A percentile compares a stretch with the other conserved stretches of the same genome.
phyloP scores from a whole-genome alignment of 345 rosid species.

The Syzygium oleosum region DNA sequence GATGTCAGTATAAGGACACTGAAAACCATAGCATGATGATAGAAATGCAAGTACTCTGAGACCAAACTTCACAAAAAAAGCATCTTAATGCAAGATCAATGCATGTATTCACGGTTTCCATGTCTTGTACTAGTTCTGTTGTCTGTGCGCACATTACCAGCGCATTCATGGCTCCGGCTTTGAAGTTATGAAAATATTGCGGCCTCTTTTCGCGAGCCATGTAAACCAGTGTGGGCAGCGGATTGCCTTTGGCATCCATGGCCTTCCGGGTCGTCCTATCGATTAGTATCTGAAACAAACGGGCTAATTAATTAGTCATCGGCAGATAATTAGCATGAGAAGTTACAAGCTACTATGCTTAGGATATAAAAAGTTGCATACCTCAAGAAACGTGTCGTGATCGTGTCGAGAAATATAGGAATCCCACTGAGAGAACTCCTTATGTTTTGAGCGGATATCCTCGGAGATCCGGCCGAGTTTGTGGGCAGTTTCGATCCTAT shows the following conservation, averaged over 20 bases:
- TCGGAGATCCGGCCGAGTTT: conserved; percentile 24
- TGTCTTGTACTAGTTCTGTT: neutral
- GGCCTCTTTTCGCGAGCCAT: conserved; percentile 75
- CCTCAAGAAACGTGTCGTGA: conserved; percentile 58
- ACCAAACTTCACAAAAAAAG: neutral
- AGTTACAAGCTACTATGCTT: neutral
- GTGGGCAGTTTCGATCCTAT: conserved; percentile 19
- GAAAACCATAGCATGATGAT: neutral
- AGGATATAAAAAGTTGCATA: conserved; percentile 3
- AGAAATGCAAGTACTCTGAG: neutral
- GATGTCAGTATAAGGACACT: neutral
- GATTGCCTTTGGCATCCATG: conserved; percentile 15
- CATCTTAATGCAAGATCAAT: neutral
- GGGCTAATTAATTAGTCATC: neutral
- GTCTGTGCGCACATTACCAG: conserved; percentile 25
- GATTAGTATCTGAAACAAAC: conserved; percentile 29
- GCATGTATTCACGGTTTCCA: neutral
- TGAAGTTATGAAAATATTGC: conserved; percentile 55
- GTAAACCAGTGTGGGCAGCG: conserved; percentile 61
- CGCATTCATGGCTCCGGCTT: conserved; percentile 88
- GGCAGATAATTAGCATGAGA: neutral
- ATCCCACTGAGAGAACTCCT: conserved; percentile 52
- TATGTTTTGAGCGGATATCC: conserved; percentile 21
- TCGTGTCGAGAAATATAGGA: conserved; percentile 26
- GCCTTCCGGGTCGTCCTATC: conserved; percentile 34